phyloP scores from a whole-genome alignment of 2,329 filamentous ascomycete genomes.

The Coniochaeta sp. region DNA sequence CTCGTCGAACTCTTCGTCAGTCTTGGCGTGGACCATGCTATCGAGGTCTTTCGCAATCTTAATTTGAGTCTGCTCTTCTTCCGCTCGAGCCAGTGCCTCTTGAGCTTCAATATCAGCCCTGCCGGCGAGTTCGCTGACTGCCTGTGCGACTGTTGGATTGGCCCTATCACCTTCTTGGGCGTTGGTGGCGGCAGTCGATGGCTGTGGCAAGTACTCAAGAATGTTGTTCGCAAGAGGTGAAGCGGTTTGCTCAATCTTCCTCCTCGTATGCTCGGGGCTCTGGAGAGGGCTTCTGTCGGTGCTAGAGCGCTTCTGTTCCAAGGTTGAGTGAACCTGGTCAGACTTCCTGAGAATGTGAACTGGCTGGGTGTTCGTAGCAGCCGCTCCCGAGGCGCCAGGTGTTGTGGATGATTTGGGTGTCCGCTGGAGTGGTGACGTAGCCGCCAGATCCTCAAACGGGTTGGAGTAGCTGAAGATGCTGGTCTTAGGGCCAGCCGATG shows the following conservation, averaged over 20 bases:
- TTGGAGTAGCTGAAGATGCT: conserved; percentile 27
- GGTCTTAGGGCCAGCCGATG: conserved; percentile 18
- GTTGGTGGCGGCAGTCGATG: conserved; percentile 6
- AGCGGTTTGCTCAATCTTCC: conserved; percentile 21
- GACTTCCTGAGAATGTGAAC: conserved; percentile 46
- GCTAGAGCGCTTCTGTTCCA: conserved; percentile 30
- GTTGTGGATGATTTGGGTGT: conserved; percentile 31
- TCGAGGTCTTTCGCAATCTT: conserved; percentile 41
- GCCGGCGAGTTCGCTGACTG: conserved; percentile 56
- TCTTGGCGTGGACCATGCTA: conserved; percentile 40
- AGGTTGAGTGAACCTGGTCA: conserved; percentile 26
- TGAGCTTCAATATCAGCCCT: conserved; percentile 48
- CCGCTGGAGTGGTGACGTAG: conserved; percentile 31
- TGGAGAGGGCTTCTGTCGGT: conserved; percentile 34
- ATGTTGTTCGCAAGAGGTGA: conserved; percentile 14
- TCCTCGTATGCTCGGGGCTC: conserved; percentile 33
- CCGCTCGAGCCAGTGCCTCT: conserved; percentile 53
- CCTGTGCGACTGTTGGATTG: conserved; percentile 64
- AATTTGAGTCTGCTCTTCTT: conserved; percentile 39
- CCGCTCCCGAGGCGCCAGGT: conserved; percentile 17
- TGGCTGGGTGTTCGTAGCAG: conserved; percentile 17
- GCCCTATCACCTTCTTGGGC: conserved; percentile 16
- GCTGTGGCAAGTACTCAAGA: neutral
- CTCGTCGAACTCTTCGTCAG: conserved; percentile 46
- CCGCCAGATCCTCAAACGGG: conserved; percentile 32